Percentiles rank a stretch among this genome's conserved stretches.
Evolutionary conservation across 371 early-diverging fungal species (phyloP).

Genomic region (Fennellomyces sp.): DNA sequence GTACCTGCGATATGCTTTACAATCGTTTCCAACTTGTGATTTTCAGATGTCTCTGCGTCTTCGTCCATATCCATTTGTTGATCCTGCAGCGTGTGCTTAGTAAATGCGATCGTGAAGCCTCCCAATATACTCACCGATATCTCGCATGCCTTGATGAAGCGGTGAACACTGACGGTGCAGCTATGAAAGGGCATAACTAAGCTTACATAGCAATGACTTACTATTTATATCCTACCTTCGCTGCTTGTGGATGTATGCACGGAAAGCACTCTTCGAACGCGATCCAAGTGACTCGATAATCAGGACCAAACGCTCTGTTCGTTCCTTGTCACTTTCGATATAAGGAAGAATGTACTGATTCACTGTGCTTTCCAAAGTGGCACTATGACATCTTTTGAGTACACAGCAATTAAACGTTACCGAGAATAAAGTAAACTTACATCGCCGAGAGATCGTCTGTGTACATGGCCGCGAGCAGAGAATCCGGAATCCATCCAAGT

Average conservation of each 20-base stretch:
- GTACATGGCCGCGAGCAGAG: slow-evolving; percentile 76
- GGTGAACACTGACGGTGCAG: neutral
- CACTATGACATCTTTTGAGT: slow-evolving; percentile 10
- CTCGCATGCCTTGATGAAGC: neutral
- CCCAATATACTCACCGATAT: neutral
- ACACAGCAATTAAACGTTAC: neutral
- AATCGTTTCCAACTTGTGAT: slow-evolving; percentile 31
- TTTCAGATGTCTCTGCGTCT: neutral
- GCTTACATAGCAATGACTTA: neutral
- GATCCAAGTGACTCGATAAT: slow-evolving; percentile 52
- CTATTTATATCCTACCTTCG: slow-evolving; percentile 28
- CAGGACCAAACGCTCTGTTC: slow-evolving; percentile 62
- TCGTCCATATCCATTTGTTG: slow-evolving; percentile 25
- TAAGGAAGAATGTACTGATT: slow-evolving; percentile 36
- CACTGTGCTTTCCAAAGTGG: slow-evolving; percentile 44
- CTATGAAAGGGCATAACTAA: neutral
- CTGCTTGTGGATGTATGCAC: slow-evolving; percentile 56
- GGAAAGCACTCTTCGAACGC: slow-evolving; percentile 57
- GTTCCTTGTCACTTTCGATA: slow-evolving; percentile 47
- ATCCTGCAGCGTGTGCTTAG: slow-evolving; percentile 5
- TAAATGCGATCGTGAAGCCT: neutral
- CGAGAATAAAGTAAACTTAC: slow-evolving; percentile 35
- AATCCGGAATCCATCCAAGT: slow-evolving; percentile 85
- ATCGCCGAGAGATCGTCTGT: slow-evolving; percentile 77
- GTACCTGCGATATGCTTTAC: slow-evolving; percentile 54